Conservation (phyloP, 148 eudicot genomes). For the Rhododendron griersonianum region DNA sequence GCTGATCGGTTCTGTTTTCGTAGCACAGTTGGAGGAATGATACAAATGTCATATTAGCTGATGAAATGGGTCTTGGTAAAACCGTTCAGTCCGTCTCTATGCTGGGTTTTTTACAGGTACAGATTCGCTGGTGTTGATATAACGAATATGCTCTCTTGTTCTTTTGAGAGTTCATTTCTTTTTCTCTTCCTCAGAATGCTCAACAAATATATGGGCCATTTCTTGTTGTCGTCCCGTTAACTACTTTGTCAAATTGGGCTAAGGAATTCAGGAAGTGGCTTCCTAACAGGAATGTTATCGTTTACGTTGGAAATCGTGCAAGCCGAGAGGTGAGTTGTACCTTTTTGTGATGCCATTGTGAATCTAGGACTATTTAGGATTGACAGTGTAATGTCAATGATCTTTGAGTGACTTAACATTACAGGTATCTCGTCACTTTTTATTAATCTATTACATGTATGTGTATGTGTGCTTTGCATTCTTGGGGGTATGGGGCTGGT, state of each 20-base stretch:
- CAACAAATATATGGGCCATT: constrained; percentile 96
- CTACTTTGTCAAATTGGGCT: constrained; percentile 98
- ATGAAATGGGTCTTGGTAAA: constrained; percentile 99
- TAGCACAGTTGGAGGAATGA: constrained; percentile 95
- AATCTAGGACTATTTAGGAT: not conserved
- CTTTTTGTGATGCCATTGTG: not conserved
- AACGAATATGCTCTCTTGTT: not conserved
- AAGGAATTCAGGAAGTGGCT: constrained; percentile 99
- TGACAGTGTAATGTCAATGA: not conserved
- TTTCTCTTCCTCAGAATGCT: constrained; percentile 62
- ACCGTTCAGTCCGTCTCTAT: constrained; percentile 99
- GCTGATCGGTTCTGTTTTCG: constrained; percentile 7
- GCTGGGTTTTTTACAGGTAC: constrained; percentile 98
- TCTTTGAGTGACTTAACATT: not conserved
- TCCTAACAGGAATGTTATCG: constrained; percentile 81
- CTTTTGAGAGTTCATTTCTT: constrained; percentile 5
- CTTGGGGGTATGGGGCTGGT: not conserved
- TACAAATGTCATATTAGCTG: constrained; percentile 97
- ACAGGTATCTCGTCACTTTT: not conserved
- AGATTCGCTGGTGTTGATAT: constrained; percentile 15
- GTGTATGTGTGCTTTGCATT: not conserved
- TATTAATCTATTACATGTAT: not conserved
- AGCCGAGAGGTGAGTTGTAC: constrained; percentile 79
- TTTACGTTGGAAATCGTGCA: constrained; percentile 97
- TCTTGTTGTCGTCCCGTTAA: constrained; percentile 96